phyloP scores from a whole-genome alignment of 306 rosid species.

The Leucaena leucocephala region DNA sequence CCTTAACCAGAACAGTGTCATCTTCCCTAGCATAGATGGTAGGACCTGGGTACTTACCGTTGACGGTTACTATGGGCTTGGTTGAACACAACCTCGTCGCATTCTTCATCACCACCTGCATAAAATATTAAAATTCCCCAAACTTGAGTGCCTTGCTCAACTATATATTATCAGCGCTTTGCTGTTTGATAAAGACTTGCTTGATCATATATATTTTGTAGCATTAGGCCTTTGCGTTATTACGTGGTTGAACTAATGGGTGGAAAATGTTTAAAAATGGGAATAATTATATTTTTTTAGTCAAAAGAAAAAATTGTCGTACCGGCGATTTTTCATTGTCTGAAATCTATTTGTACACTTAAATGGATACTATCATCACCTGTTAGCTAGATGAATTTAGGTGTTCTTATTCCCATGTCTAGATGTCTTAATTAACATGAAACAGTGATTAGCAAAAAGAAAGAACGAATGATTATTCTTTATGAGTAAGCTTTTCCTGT shows the following conservation, averaged over 20 bases:
- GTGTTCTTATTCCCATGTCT: neutral
- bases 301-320: neutral
- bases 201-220: conserved; percentile 9
- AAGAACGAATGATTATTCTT: neutral
- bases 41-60: conserved; percentile 58
- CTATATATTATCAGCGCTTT: conserved; percentile 26
- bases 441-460: neutral
- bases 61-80: conserved; percentile 51
- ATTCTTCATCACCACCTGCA: conserved; percentile 57
- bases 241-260: conserved; percentile 9
- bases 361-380: too few relatives aligned
- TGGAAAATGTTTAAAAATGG: neutral
- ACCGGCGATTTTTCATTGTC: neutral
- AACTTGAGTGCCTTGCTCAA: conserved; percentile 35
- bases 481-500: neutral
- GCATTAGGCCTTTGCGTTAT: conserved; percentile 9
- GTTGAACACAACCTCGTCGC: conserved; percentile 57
- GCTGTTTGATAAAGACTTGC: conserved; percentile 27
- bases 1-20: conserved; percentile 50
- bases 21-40: conserved; percentile 61
- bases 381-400: neutral
- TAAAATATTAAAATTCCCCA: conserved; percentile 30
- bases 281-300: neutral
- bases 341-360: neutral
- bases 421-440: neutral